phyloP scores from a whole-genome alignment of 2,329 filamentous ascomycete genomes.

The Ciborinia camelliae region DNA sequence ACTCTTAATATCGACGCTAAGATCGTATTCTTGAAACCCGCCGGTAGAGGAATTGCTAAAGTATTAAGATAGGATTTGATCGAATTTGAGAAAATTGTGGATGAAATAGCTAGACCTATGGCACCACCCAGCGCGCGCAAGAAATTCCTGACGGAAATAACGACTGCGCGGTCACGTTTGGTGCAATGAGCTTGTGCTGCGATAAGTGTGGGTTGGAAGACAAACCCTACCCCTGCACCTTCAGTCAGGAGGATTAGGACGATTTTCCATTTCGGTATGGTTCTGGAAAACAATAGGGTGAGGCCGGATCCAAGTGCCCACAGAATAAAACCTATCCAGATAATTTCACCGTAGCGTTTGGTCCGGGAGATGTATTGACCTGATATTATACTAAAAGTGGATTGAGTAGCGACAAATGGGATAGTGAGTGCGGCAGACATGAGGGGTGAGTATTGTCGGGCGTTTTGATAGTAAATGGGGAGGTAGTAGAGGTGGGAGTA shows the following conservation, averaged over 20 bases:
- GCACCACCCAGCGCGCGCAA: slow-evolving; percentile 57
- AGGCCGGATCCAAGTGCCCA: slow-evolving; percentile 52
- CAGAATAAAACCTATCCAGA: slow-evolving; percentile 42
- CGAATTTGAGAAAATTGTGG: slow-evolving; percentile 46
- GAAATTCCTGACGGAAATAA: slow-evolving; percentile 62
- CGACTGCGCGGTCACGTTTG: slow-evolving; percentile 56
- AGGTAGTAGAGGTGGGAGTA: slow-evolving; percentile 58
- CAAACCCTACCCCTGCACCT: slow-evolving; percentile 51
- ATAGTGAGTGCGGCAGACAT: slow-evolving; percentile 52
- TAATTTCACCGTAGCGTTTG: slow-evolving; percentile 57
- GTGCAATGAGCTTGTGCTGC: slow-evolving; percentile 56
- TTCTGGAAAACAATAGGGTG: slow-evolving; percentile 47
- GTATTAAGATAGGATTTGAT: slow-evolving; percentile 27
- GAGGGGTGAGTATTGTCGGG: slow-evolving; percentile 35
- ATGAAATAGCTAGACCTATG: slow-evolving; percentile 55
- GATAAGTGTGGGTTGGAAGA: slow-evolving; percentile 49
- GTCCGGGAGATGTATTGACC: slow-evolving; percentile 56
- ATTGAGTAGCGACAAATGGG: slow-evolving; percentile 49
- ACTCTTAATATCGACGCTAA: slow-evolving; percentile 31
- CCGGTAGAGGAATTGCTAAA: slow-evolving; percentile 24
- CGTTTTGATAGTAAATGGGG: slow-evolving; percentile 61
- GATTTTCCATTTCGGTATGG: slow-evolving; percentile 47
- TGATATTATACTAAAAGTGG: slow-evolving; percentile 45
- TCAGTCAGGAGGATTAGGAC: slow-evolving; percentile 49
- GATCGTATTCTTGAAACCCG: slow-evolving; percentile 24